Percentiles rank a stretch among this genome's conserved stretches.
Conservation (phyloP, 257 asterid genomes). For the Solanum lycopersicoides region DNA sequence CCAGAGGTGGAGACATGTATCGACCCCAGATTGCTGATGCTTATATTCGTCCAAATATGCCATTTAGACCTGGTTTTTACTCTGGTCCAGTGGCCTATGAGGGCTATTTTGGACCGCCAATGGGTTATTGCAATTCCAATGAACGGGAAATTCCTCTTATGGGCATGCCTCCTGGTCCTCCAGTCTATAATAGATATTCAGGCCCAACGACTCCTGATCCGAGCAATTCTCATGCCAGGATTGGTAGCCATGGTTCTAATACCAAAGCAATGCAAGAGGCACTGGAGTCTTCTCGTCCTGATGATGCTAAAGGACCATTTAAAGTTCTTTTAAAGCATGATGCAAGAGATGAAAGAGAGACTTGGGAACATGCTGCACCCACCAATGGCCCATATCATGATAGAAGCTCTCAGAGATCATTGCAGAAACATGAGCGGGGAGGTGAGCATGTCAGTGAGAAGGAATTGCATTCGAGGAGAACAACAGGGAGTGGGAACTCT, state of each 20-base stretch:
- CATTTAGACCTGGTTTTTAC: constrained; percentile 80
- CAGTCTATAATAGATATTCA: constrained; percentile 52
- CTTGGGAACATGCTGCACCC: constrained; percentile 26
- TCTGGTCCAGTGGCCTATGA: constrained; percentile 71
- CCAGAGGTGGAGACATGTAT: constrained; percentile 68
- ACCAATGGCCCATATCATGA: constrained; percentile 22
- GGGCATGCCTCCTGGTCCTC: constrained; percentile 53
- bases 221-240: constrained; percentile 41
- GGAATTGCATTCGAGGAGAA: constrained; percentile 24
- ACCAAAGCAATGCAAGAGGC: constrained; percentile 35
- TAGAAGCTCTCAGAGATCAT: constrained; percentile 20
- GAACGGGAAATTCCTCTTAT: constrained; percentile 65
- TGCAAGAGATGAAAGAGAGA: constrained; percentile 46
- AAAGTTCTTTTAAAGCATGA: constrained; percentile 41
- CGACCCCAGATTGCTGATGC: constrained; percentile 71
- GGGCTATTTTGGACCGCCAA: constrained; percentile 80
- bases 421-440: constrained; percentile 66
- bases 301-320: constrained; percentile 35
- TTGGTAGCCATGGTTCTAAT: constrained; percentile 33
- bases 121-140: constrained; percentile 54
- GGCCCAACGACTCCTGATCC: constrained; percentile 44
- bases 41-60: constrained; percentile 71
- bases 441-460: constrained; percentile 57
- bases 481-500: constrained; percentile 20
- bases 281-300: constrained; percentile 34